Conservation (phyloP, 768 basidiomycete genomes). For the Lentinula sp. region DNA sequence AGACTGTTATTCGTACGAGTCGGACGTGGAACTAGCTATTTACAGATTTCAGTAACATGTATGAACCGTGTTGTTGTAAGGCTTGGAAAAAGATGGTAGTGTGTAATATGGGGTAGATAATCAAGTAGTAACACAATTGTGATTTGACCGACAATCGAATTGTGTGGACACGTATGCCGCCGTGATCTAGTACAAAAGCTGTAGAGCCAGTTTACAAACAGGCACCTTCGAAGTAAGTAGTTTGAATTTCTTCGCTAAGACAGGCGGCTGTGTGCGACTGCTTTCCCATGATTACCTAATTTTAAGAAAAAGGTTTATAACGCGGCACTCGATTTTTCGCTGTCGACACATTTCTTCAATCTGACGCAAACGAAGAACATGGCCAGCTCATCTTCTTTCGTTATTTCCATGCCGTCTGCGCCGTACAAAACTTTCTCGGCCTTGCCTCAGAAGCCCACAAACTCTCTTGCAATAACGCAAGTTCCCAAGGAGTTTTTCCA, state of each 20-base stretch:
- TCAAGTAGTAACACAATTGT: no score
- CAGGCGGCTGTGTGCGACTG: no score
- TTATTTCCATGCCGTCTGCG: slow-evolving; percentile 5
- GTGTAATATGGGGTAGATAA: no score
- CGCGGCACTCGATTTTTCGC: background rate
- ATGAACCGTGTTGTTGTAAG: no score
- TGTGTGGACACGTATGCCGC: no score
- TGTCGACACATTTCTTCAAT: background rate
- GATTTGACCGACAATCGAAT: no score
- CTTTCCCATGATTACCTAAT: background rate
- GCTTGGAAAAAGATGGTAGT: no score
- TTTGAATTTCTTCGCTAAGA: no score
- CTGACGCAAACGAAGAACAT: background rate
- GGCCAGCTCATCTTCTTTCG: background rate
- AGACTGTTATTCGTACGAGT: background rate
- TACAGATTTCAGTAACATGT: no score
- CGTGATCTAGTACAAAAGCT: no score
- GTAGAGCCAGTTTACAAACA: no score
- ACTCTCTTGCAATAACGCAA: slow-evolving; percentile 78
- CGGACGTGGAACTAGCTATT: background rate
- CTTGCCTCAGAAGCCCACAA: slow-evolving; percentile 41
- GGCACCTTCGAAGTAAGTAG: no score
- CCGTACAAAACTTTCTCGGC: background rate
- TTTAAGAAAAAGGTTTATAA: background rate
- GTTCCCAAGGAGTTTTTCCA: slow-evolving; percentile 78